A percentile compares a stretch with the other conserved stretches of the same genome.
Conservation (phyloP, 768 basidiomycete species). For the Hortiboletus flavorubellus region DNA sequence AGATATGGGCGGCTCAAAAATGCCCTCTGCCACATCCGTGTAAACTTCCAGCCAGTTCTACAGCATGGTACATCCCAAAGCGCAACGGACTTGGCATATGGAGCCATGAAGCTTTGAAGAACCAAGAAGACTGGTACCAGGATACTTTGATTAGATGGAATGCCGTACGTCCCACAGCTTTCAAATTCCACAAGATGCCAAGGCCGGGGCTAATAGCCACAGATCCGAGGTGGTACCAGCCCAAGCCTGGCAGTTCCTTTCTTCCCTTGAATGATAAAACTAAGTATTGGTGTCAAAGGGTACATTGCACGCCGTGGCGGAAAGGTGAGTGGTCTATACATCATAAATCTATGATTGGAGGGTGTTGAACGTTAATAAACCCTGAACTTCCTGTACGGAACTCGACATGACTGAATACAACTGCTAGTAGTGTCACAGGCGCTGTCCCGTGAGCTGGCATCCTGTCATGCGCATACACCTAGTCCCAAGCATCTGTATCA, state of each 20-base stretch:
- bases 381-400: conserved; percentile 14
- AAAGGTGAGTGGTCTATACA: no score
- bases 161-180: background rate
- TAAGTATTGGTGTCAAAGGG: background rate
- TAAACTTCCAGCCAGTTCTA: background rate
- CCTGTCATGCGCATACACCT: conserved; percentile 9
- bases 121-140: background rate
- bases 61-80: conserved; percentile 1
- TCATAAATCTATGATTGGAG: background rate
- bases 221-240: background rate
- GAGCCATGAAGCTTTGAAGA: background rate
- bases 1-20: conserved; percentile 3
- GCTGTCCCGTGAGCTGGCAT: background rate
- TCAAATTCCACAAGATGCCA: no score
- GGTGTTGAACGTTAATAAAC: background rate
- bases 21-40: conserved; percentile 16
- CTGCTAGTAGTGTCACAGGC: background rate
- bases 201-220: background rate
- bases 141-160: background rate
- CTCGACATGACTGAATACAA: background rate
- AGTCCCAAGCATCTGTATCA: conserved; percentile 11
- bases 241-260: background rate
- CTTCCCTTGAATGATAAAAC: background rate
- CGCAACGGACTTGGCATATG: background rate
- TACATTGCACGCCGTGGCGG: background rate